A percentile compares a stretch with the other conserved stretches of the same genome.
These are phyloP conservation scores for Xylariaceae sp. DNA, from an alignment of 2,329 filamentous ascomycete genomes.

Conservation along the genomic window DNA sequence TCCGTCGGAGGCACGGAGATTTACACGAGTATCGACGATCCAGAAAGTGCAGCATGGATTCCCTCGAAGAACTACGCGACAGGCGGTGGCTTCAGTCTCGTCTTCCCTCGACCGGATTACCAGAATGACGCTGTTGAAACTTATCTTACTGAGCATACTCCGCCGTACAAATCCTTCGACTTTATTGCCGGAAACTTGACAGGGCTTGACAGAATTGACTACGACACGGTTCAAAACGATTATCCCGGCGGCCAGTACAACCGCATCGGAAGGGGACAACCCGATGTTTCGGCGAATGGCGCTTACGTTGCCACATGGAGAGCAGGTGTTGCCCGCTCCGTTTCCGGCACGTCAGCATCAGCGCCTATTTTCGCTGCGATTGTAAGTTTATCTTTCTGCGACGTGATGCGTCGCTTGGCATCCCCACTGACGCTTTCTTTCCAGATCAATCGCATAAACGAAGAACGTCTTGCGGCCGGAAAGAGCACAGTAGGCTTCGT, in stretches of 20 bases:
- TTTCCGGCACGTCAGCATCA: not conserved
- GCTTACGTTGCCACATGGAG: not conserved
- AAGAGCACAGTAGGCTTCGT: not conserved
- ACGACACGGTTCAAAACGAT: not conserved
- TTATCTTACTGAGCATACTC: not conserved
- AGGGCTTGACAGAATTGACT: not conserved
- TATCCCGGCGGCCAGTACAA: not conserved
- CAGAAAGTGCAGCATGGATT: not conserved
- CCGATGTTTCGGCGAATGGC: not conserved
- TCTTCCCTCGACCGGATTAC: not conserved
- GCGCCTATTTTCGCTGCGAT: not conserved
- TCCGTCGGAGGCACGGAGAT: not conserved
- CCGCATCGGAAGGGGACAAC: not conserved
- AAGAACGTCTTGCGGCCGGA: too few species aligned
- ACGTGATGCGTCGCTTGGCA: not conserved
- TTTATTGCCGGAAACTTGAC: not conserved
- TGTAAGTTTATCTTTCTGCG: not conserved
- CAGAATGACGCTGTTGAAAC: not conserved
- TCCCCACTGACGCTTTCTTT: not conserved
- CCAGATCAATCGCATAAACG: not conserved
- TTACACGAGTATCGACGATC: not conserved
- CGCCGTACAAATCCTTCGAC: not conserved
- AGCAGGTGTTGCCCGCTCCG: not conserved
- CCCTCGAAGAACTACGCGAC: not conserved
- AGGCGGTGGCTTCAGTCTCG: not conserved